Base-by-base conservation (phyloP, 2,329 filamentous ascomycete species). In the Exophiala sp. region DNA sequence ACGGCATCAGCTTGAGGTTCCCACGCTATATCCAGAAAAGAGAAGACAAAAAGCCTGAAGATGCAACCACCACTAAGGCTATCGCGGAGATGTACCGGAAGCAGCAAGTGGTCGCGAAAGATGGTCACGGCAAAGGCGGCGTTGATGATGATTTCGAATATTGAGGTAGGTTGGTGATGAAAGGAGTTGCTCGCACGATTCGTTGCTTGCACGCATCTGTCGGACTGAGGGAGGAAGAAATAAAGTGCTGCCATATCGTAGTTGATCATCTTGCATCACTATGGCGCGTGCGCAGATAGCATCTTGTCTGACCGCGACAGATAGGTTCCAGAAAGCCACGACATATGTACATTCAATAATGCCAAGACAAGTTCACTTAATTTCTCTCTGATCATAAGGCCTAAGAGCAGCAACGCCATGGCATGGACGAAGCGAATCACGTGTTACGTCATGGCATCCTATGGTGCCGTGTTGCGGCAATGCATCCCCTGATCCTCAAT, bases 71-170 rank as follows among this genome's bases (percentile, higher is more conserved):
- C 33, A 89, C 85, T 58, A 79, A 85, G 47, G 89, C 94, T 73
- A 88, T 99, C 46, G 91, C 91, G 0, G 94, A 97, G 71, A 96
- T 99, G 92, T 99, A 97, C 74, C 80, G 86, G 62, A 91, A 89
- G 74, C 94, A 99, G 76, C 92, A 97, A 76, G 89, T 87, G 63
- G 89, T 96, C 47, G 76, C 83, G 10, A 95, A 94, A 78, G 90
- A 77, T 57, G 91, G 89, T 74, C 85, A 87, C 0, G 86, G 89
- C 53, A 95, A 95, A 75, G 88, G 87, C 0, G 89, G 89, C 3
- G 80, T 86, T 44, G 91, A 91, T 51, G 94, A 99, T 77, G 91
- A 97, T 71, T 99, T 96, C 73, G 94, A 99, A 77, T 99, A 99
- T 74, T 99, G 72, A 63, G 24, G 33, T 42, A 44, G 38, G 41